These are phyloP conservation scores for Argentina anserina DNA, from an alignment of 306 rosid species.

Conservation along the genomic window DNA sequence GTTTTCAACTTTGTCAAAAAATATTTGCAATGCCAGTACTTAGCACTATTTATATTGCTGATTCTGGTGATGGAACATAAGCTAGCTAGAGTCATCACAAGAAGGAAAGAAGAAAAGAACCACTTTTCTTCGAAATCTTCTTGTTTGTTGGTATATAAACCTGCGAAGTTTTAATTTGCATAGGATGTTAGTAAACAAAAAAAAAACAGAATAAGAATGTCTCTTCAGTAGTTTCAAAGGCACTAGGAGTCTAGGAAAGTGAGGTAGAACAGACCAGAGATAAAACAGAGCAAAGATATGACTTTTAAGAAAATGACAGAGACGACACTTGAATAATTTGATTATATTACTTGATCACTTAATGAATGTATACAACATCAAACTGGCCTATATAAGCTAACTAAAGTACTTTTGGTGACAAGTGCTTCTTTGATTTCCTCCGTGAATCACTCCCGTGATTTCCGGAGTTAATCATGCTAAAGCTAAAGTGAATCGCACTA, in stretches of 20 bases:
- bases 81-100: not conserved
- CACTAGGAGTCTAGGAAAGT: not conserved
- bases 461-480: too few species aligned
- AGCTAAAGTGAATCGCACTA: too few species aligned
- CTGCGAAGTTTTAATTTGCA: not conserved
- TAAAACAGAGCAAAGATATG: not conserved
- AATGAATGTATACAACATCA: too few species aligned
- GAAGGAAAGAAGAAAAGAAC: not conserved
- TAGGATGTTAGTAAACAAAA: not conserved
- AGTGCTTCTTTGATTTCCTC: too few species aligned
- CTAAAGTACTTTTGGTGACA: too few species aligned
- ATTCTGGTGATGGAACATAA: not conserved
- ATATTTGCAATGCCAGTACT: not conserved
- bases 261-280: not conserved
- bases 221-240: not conserved
- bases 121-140: not conserved
- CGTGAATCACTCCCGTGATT: too few species aligned
- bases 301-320: not conserved
- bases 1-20: not conserved
- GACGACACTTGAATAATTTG: too few species aligned
- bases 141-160: not conserved
- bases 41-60: not conserved
- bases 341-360: too few species aligned
- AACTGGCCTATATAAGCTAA: too few species aligned
- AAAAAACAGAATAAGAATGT: not conserved